Base-by-base conservation (phyloP, 768 basidiomycete species). In the Cyclocybe aegerita region DNA sequence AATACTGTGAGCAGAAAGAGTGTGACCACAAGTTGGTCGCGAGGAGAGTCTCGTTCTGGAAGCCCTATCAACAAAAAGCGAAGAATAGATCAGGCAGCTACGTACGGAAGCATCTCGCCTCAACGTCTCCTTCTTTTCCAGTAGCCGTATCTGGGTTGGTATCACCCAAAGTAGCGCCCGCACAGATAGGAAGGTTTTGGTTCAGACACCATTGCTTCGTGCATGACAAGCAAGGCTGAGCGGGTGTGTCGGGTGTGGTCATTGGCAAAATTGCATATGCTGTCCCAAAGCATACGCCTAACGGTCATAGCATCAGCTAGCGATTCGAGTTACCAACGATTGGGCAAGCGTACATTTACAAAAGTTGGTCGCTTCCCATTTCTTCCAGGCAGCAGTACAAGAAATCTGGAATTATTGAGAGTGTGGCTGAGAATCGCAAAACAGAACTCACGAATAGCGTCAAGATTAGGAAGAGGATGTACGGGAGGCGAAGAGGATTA, bases 191-290 rank as follows among this genome's bases (percentile, higher is more conserved):
- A 34, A 97, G 75, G 62, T 93, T 91, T 68, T 92, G 94, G 64
- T 96, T 90, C 48, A 94, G 74, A 70, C 94, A 97, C 90, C 94
- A 97, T 63, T 93, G 89, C 63, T 93, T 92, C 8, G 93, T 96
- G 66, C 94, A 97, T 4, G 91, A 89, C 17, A 93, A 76, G 67
- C 94, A 97, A 7, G 94, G 93, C 67, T 96, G 92, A 12, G 83
- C 82, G 1, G 91, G 89, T 60, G 89, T 86, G 64, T 93, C 86
- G 30, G 93, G 89, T 34, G 81, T 79, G 55, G 84, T 82, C 58
- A 97, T 75, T 43, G 80, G 88, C 50, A 95, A 73, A 59, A 95
- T 96, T 17, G 88, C 82, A 63, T 90, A 95, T 64, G 93, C 94
- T 15, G 86, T 77, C 53, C 80, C 78, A 61, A 95, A 97, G 68